These are phyloP conservation scores for Cichorium intybus DNA, from an alignment of 140 eudicot species.

Conservation along the genomic window DNA sequence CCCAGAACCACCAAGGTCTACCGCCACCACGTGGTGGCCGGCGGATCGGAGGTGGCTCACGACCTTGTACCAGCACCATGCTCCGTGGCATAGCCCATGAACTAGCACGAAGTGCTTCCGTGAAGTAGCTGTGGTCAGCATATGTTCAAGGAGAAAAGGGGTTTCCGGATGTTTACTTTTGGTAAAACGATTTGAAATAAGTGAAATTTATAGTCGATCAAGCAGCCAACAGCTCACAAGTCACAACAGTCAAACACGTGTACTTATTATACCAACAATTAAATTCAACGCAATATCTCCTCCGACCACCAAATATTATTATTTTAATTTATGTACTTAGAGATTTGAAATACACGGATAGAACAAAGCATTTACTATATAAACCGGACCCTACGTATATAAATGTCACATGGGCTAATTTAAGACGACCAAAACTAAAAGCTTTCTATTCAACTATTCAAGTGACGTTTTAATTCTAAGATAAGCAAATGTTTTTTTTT, in stretches of 20 bases:
- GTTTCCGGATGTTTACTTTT: background rate
- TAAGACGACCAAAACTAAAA: no score
- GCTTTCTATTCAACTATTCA: no score
- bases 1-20: constrained; percentile 51
- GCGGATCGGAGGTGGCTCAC: constrained; percentile 24
- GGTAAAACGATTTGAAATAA: background rate
- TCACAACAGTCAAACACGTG: background rate
- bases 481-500: no score
- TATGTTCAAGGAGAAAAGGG: background rate
- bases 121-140: constrained; percentile 2
- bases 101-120: constrained; percentile 50
- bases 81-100: constrained; percentile 53
- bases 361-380: no score
- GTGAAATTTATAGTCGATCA: background rate
- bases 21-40: constrained; percentile 41
- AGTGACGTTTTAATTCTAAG: no score
- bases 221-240: background rate
- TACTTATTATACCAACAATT: background rate
- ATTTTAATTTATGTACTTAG: no score
- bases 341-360: no score
- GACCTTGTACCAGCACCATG: constrained; percentile 70
- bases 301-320: no score
- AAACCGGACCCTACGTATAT: no score
- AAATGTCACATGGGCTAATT: no score
- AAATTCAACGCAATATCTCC: background rate